Evolutionary conservation across 2,329 filamentous ascomycete genomes (phyloP), one percentile per base, ranked within the genome.

Genomic region (Coniosporium tulheliwenetii): DNA sequence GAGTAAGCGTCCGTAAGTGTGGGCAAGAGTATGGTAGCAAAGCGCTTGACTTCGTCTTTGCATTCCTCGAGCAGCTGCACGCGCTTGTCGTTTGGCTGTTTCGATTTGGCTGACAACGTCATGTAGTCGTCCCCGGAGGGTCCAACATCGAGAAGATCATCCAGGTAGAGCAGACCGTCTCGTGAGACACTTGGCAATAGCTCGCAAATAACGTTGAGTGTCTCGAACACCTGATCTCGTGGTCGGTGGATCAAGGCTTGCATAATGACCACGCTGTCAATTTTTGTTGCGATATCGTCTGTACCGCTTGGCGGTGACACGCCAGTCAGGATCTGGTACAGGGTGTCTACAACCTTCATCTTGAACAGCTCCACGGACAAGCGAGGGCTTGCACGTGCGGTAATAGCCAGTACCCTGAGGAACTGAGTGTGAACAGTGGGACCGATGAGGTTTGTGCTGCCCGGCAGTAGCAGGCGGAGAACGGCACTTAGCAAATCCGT

Each of bases 191-290:
- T 79, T 1, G 89, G 87, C 31, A 98, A 70, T 29, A 98, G 69
- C 63, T 98, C 91, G 64, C 91, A 95, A 47, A 98, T 86, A 47
- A 98, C 86, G 56, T 96, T 96, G 47, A 98, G 72, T 1, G 93
- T 95, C 65, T 98, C 91, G 50, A 89, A 91, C 13, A 98, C 84
- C 61, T 98, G 91, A 50, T 98, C 93, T 42, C 87, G 79, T 5
- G 91, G 91, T 34, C 89, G 79, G 55, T 96, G 91, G 40, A 98
- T 94, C 47, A 98, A 70, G 32, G 93, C 86, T 63, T 98, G 91
- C 93, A 98, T 98, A 52, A 98, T 91, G 37, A 98, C 76, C 41
- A 96, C 89, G 54, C 86, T 94, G 60, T 96, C 89, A 47, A 96
- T 81, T 62, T 93, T 94, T 32, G 76, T 81, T 29, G 79, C 81